A percentile compares a stretch with the other conserved stretches of the same genome.
phyloP scores from a whole-genome alignment of 305 asterid genomes.

The Rubia peregrina region DNA sequence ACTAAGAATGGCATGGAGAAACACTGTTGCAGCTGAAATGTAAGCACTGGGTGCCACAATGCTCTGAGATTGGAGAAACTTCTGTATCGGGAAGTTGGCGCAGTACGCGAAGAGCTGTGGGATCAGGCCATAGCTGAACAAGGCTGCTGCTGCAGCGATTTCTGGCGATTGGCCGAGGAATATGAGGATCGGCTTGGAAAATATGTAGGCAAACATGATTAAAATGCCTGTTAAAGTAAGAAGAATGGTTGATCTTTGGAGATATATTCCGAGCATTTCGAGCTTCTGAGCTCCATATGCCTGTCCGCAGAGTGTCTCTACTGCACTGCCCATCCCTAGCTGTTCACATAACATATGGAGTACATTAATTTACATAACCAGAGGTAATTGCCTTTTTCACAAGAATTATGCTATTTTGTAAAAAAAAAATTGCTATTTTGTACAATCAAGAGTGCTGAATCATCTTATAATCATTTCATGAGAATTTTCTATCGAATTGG shows the following conservation, averaged over 20 bases:
- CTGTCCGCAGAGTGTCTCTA: slow-evolving; percentile 34
- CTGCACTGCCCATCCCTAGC: slow-evolving; percentile 37
- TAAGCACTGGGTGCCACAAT: slow-evolving; percentile 30
- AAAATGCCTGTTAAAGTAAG: slow-evolving; percentile 22
- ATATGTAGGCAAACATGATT: slow-evolving; percentile 17
- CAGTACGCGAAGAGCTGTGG: slow-evolving; percentile 30
- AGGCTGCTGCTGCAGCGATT: slow-evolving; percentile 23
- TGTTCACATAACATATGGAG: not conserved
- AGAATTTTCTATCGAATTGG: not conserved
- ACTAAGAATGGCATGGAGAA: slow-evolving; percentile 19
- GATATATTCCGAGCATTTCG: slow-evolving; percentile 29
- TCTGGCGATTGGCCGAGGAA: slow-evolving; percentile 24
- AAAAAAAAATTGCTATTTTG: too few relatives aligned
- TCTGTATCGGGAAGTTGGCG: slow-evolving; percentile 25
- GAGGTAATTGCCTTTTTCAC: not conserved
- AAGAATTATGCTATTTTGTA: too few relatives aligned
- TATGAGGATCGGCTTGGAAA: slow-evolving; percentile 23
- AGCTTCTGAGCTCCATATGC: slow-evolving; percentile 28
- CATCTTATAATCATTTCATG: too few relatives aligned
- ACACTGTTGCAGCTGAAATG: slow-evolving; percentile 21
- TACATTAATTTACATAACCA: not conserved
- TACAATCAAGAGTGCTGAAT: too few relatives aligned
- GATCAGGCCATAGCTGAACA: slow-evolving; percentile 26
- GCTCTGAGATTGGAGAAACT: slow-evolving; percentile 33
- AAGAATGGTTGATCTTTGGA: slow-evolving; percentile 28